Base-by-base conservation (phyloP, 192 early-diverging fungal species). In the Nowakowskiella sp. region DNA sequence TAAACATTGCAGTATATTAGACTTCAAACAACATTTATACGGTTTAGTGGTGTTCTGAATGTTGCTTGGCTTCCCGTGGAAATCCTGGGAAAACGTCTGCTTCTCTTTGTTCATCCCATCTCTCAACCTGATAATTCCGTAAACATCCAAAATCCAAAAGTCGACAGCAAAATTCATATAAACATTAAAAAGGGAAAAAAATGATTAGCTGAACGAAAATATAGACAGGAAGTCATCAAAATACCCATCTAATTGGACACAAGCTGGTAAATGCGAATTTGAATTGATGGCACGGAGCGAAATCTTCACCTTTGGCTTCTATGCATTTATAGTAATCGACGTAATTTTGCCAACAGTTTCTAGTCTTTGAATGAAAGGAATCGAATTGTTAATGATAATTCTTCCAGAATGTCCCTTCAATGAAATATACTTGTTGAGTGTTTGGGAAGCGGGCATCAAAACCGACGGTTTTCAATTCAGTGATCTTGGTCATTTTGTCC, bases 271-370 rank as follows among this genome's bases (percentile, higher is more conserved):
- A 99, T 31, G 86, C 79, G 59, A 64, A 76, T 65, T 74, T 77
- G 75, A 99, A 99, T 64, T 89, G 85, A 64, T 85, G 77, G 85
- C 96, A 99, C 26, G 89, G 88, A 33, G 83, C 73, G 63, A 80
- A 97, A 57, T 95, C 92, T 72, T 96, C 92, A 64, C 96, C 96
- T 83, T 91, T 92, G 58, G 85, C 87, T 44, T 78, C 75, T 30
- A 92, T 80, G 66, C 96, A 99, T 73, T 74, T 76, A 69, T 63
- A 72, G 69, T 80, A 94, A 73, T 99, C 95, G 51, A 84, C 83
- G 73, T 94, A 99, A 83, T 93, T 91, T 82, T 99, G 95, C 91
- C 92, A 94, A 85, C 95, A 99, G 85, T 89, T 86, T 83, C 90
- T 93, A 62, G 90, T 94, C 77, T 79, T 49, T 25, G 60, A 5